A percentile compares a stretch with the other conserved stretches of the same genome.
phyloP scores from a whole-genome alignment of 1,284 basidiomycete genomes.

The Mycena sp. region DNA sequence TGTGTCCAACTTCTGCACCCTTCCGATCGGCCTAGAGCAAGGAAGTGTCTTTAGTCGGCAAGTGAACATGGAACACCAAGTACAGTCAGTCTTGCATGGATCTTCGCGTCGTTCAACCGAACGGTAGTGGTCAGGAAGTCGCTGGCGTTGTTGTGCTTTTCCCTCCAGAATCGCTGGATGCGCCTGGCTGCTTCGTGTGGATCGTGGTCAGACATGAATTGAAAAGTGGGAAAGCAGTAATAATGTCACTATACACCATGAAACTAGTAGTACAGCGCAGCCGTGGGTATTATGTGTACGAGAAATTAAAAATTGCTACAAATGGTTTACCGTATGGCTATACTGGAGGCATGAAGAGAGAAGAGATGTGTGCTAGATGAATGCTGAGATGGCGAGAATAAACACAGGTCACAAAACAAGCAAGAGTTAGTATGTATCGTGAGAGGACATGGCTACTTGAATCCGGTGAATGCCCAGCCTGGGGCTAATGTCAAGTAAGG shows the following conservation, averaged over 20 bases:
- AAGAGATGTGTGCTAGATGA: conserved; percentile 21
- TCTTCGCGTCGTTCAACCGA: conserved; percentile 24
- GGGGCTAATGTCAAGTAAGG: conserved; percentile 82
- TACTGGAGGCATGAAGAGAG: conserved; percentile 25
- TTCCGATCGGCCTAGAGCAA: conserved; percentile 8
- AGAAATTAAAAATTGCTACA: conserved; percentile 29
- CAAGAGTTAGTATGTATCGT: conserved; percentile 33
- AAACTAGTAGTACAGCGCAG: conserved; percentile 7
- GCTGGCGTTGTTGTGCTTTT: not conserved
- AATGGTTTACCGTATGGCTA: conserved; percentile 24
- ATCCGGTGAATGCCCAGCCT: conserved; percentile 82
- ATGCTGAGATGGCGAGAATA: conserved; percentile 9
- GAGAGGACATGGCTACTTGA: conserved; percentile 41
- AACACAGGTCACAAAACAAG: conserved; percentile 14
- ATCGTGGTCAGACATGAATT: conserved; percentile 8
- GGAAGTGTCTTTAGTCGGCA: not conserved
- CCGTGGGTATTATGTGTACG: conserved; percentile 16
- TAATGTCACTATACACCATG: conserved; percentile 9
- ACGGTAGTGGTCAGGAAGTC: conserved; percentile 20
- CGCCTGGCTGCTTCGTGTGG: conserved; percentile 11
- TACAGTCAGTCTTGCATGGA: conserved; percentile 20
- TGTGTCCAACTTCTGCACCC: conserved; percentile 19
- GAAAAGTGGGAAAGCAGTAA: no score
- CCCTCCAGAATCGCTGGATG: conserved; percentile 21
- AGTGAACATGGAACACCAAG: not conserved